A percentile compares a stretch with the other conserved stretches of the same genome.
Conservation (phyloP, 2,329 filamentous ascomycete species). For the Atkinsonella texensis region DNA sequence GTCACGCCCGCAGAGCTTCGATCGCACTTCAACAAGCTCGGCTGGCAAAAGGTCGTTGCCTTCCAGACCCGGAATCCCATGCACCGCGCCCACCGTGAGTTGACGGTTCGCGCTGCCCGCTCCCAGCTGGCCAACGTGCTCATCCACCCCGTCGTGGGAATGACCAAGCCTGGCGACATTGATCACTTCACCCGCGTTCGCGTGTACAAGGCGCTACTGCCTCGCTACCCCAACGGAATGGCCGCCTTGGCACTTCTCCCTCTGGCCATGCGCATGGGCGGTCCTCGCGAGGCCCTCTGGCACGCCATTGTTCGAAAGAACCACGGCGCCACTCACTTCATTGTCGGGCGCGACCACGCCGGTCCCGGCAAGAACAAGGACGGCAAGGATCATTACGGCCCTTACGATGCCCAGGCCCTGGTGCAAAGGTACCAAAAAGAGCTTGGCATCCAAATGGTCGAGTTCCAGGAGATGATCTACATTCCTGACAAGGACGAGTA, state of each 20-base stretch:
- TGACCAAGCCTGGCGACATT: constrained; percentile 98
- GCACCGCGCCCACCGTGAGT: constrained; percentile 95
- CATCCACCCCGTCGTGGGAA: constrained; percentile 95
- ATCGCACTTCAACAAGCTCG: constrained; percentile 97
- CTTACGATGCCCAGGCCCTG: constrained; percentile 91
- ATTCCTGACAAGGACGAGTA: constrained; percentile 96
- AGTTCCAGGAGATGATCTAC: constrained; percentile 99
- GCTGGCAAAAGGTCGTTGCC: constrained; percentile 93
- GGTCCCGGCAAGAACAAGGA: constrained; percentile 97
- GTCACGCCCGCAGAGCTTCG: constrained; percentile 91
- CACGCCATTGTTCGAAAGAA: constrained; percentile 99
- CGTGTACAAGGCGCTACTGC: constrained; percentile 93
- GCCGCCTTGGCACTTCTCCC: constrained; percentile 89
- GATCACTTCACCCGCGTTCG: constrained; percentile 99
- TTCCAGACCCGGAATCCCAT: constrained; percentile 99
- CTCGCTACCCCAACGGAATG: constrained; percentile 98
- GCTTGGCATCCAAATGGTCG: constrained; percentile 96
- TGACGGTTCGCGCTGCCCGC: constrained; percentile 93
- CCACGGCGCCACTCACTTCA: constrained; percentile 97
- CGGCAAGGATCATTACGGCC: constrained; percentile 93
- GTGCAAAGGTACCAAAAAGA: constrained; percentile 95
- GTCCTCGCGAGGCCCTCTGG: constrained; percentile 96
- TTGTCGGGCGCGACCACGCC: constrained; percentile 95
- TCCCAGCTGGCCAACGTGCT: constrained; percentile 96
- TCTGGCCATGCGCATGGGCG: constrained; percentile 98